Evolutionary conservation across 164 flowering plant genomes (phyloP), one percentile per base, ranked within the genome.

Genomic region (Annona squamosa): DNA sequence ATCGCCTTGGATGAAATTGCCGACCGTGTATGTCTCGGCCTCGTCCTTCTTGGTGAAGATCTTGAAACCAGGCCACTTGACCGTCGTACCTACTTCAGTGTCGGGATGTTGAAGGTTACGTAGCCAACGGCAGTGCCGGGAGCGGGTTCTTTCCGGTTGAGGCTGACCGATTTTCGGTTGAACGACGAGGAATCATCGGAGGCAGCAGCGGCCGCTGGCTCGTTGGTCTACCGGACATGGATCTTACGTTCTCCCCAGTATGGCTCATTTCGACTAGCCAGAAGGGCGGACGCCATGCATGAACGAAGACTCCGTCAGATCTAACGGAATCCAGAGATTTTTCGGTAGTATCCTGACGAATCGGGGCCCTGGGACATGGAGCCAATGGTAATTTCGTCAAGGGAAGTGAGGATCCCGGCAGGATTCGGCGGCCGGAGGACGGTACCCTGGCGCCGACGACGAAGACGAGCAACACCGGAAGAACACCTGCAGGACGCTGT

Each of bases 401-500:
- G 10, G 7, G 26, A 64, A 42, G 44, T 4, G 10, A 3, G 43
- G 37, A 64, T 64, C 66, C 26, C 26, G 44, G 66, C 26, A 41
- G 44, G 17, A 10, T 0, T 4, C 10, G 44, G 66, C 66, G 42
- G 66, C 4, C 44, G 4, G 44, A 37, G 43, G 19, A 7, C 12
- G 61, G 37, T 9, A 18, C 4, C 47, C 3, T 47, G 4, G 17
- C 46, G 44, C 63, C 61, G 46, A n/a, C n/a, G n/a, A n/a, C n/a
- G n/a, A n/a, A n/a, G n/a, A n/a, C n/a, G n/a, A n/a, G n/a, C n/a
- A n/a, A n/a, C n/a, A n/a, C n/a, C n/a, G n/a, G n/a, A n/a, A n/a
- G n/a, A n/a, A n/a, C n/a, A 94, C 99, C 99, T 94, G 99, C 77
- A 94, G 82, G 44, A 94, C 98, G 83, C 95, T 91, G 83, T 94